Percentiles rank a stretch among this genome's conserved stretches.
These are phyloP conservation scores for Chimonanthus salicifolius DNA, from an alignment of 164 flowering plant genomes.

Conservation along the genomic window DNA sequence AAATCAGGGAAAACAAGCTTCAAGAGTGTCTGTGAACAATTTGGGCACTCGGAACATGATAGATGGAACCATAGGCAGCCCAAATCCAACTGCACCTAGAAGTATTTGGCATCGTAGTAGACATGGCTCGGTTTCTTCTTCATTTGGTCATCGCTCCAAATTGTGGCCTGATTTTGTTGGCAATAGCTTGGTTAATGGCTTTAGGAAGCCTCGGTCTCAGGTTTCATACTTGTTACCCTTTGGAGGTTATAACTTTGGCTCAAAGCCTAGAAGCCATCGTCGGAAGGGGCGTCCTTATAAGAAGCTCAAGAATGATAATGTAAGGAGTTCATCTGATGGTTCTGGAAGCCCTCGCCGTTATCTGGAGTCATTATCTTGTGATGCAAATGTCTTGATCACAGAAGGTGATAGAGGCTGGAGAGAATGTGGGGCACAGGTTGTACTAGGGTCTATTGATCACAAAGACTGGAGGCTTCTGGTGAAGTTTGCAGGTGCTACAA, in stretches of 20 bases:
- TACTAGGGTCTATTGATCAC: conserved; percentile 61
- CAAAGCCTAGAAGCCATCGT: conserved; percentile 44
- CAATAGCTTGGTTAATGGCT: conserved; percentile 53
- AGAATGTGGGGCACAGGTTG: conserved; percentile 66
- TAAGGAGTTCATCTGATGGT: conserved; percentile 40
- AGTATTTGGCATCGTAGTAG: conserved; percentile 47
- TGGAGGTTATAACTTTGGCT: conserved; percentile 44
- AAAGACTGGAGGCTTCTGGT: conserved; percentile 87
- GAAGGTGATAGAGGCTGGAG: conserved; percentile 83
- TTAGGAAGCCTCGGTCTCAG: conserved; percentile 75
- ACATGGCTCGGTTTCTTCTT: conserved; percentile 33
- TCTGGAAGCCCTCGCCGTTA: conserved; percentile 40
- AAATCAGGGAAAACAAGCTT: conserved; percentile 22
- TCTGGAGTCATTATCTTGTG: conserved; percentile 51
- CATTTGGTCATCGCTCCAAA: conserved; percentile 39
- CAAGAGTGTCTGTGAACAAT: conserved; percentile 29
- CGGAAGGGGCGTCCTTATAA: conserved; percentile 48
- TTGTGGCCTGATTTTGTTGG: conserved; percentile 38
- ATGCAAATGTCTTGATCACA: conserved; percentile 73
- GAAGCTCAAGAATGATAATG: conserved; percentile 51
- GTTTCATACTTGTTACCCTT: conserved; percentile 63
- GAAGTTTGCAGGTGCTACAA: conserved; percentile 57
- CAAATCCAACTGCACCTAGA: conserved; percentile 66
- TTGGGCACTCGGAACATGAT: conserved; percentile 30
- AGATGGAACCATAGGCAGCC: conserved; percentile 37